These are phyloP conservation scores for Monascus ruber DNA, from an alignment of 2,329 filamentous ascomycete species.

Conservation along the genomic window DNA sequence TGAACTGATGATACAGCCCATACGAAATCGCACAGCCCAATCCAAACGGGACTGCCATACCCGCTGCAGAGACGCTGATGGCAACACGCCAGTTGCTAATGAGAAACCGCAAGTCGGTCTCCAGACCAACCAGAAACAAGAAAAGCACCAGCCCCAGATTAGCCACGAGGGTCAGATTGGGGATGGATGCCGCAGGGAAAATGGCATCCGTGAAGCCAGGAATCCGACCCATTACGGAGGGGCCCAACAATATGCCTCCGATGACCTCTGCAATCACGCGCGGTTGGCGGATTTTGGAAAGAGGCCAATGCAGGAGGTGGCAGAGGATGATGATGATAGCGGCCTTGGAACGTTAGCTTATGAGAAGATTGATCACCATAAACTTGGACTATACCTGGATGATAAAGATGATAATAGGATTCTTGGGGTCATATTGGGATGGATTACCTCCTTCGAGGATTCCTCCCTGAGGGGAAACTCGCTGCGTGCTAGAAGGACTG, in stretches of 20 bases:
- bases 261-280: conserved; percentile 77
- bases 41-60: conserved; percentile 74
- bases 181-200: conserved; percentile 65
- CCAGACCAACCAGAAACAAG: conserved; percentile 76
- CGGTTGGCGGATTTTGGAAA: conserved; percentile 66
- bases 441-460: conserved; percentile 63
- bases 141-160: conserved; percentile 78
- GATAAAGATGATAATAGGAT: conserved; percentile 66
- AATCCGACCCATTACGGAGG: conserved; percentile 78
- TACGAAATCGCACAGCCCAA: conserved; percentile 70
- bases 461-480: conserved; percentile 42
- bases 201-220: conserved; percentile 66
- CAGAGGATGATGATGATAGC: conserved; percentile 65
- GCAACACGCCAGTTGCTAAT: conserved; percentile 71
- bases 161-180: conserved; percentile 63
- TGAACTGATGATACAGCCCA: conserved; percentile 68
- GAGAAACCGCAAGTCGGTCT: conserved; percentile 71
- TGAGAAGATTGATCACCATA: neutral
- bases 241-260: conserved; percentile 73
- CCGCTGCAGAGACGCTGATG: conserved; percentile 62
- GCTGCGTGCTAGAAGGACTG: conserved; percentile 8
- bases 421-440: conserved; percentile 54
- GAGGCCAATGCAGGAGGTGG: conserved; percentile 61
- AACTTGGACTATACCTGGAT: conserved; percentile 47
- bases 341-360: conserved; percentile 36